These are phyloP conservation scores for Aleurites moluccanus DNA, from an alignment of 441 rosid genomes.

Conservation along the genomic window DNA sequence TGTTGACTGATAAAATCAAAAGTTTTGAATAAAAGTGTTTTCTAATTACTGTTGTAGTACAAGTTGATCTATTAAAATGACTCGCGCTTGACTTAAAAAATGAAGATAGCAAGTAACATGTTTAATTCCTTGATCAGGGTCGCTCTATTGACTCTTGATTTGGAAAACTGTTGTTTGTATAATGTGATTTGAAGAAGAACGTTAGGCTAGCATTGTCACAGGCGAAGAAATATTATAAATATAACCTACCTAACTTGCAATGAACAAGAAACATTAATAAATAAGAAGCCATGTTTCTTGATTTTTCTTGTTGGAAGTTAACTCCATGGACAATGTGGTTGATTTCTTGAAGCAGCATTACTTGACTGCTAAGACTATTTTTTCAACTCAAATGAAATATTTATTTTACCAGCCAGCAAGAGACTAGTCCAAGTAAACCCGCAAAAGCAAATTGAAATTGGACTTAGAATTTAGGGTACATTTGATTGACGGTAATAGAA, in stretches of 20 bases:
- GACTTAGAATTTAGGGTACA: too few relatives aligned
- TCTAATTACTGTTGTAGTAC: too few relatives aligned
- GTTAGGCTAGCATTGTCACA: neutral
- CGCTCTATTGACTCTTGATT: neutral
- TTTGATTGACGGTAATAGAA: too few relatives aligned
- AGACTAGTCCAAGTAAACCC: neutral
- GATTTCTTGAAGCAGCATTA: conserved; percentile 13
- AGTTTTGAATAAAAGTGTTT: neutral
- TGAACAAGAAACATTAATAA: neutral
- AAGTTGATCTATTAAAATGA: too few relatives aligned
- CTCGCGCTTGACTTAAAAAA: too few relatives aligned
- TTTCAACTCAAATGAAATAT: neutral
- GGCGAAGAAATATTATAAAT: too few relatives aligned
- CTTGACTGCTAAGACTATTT: conserved; percentile 8
- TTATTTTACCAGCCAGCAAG: neutral
- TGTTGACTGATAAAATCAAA: conserved; percentile 1
- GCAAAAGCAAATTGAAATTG: neutral
- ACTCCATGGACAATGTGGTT: neutral
- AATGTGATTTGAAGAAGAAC: neutral
- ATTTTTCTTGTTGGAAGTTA: neutral
- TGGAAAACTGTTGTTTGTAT: neutral
- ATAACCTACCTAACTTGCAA: neutral
- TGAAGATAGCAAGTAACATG: neutral
- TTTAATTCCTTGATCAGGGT: neutral
- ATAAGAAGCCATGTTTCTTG: neutral